Conservation (phyloP, 1,139 yeast species). For the Hyphopichia khmerensis region DNA sequence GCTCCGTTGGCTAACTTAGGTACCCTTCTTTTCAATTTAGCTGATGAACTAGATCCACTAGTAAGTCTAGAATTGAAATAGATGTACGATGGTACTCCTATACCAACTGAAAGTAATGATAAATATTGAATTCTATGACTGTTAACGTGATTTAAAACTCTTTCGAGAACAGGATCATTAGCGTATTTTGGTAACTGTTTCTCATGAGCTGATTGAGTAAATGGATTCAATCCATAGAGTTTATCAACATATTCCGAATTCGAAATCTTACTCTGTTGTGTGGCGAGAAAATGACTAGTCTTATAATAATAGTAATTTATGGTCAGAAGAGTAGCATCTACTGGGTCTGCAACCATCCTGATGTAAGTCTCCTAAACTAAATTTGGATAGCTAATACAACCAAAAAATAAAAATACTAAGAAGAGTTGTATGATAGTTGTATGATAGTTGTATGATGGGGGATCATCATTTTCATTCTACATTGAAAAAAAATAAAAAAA, state of each 20-base stretch:
- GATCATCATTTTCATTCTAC: not conserved
- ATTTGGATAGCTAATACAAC: too few species aligned
- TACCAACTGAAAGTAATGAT: conserved; percentile 26
- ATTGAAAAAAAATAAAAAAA: not conserved
- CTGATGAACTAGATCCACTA: not conserved
- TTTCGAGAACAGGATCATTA: conserved; percentile 5
- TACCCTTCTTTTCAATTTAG: conserved; percentile 49
- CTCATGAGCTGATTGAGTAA: not conserved
- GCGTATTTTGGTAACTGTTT: not conserved
- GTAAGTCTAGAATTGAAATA: conserved; percentile 7
- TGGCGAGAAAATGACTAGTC: conserved; percentile 22
- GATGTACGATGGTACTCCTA: conserved; percentile 22
- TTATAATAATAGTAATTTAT: conserved; percentile 24
- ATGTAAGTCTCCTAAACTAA: too few species aligned
- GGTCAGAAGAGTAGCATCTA: conserved; percentile 37
- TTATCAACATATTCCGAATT: conserved; percentile 18
- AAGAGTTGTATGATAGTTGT: too few species aligned
- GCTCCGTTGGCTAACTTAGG: conserved; percentile 66
- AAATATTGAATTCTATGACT: conserved; percentile 15
- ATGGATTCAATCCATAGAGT: conserved; percentile 13
- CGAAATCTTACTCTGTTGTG: conserved; percentile 23
- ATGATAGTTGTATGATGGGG: too few species aligned
- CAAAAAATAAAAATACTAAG: too few species aligned
- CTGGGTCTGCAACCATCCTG: conserved; percentile 49
- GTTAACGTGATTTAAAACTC: conserved; percentile 10